Evolutionary conservation across 768 basidiomycete species (phyloP).

Genomic region (Tephrocybe sp.): DNA sequence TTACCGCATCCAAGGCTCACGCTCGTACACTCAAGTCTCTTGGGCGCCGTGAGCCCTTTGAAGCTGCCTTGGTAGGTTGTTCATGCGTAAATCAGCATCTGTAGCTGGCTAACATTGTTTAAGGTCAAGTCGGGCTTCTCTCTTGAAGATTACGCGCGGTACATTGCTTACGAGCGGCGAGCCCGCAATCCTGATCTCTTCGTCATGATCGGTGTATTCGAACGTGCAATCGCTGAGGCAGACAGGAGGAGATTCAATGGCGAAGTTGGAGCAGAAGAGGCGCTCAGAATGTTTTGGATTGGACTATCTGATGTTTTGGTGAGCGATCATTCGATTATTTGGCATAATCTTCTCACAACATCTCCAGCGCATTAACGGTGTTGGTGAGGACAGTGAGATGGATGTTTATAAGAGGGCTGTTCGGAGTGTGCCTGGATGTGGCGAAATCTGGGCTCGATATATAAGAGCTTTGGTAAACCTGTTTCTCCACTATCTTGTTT

Average conservation of each 20-base stretch:
- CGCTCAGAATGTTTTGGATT: constrained; percentile 67
- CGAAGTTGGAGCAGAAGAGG: constrained; percentile 57
- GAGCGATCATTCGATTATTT: constrained; percentile 20
- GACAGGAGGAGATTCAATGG: constrained; percentile 57
- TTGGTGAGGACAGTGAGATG: constrained; percentile 40
- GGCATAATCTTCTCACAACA: background rate
- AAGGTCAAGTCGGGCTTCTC: constrained; percentile 42
- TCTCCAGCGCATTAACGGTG: constrained; percentile 48
- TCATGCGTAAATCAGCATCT: background rate
- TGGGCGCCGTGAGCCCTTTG: constrained; percentile 63
- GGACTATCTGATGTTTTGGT: constrained; percentile 75
- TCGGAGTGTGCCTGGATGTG: constrained; percentile 73
- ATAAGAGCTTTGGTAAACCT: constrained; percentile 64
- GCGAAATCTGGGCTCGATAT: constrained; percentile 79
- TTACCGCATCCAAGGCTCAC: constrained; percentile 75
- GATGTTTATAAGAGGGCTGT: constrained; percentile 55
- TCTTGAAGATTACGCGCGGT: constrained; percentile 61
- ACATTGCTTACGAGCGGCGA: constrained; percentile 62
- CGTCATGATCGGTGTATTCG: constrained; percentile 60
- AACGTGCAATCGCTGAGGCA: constrained; percentile 75
- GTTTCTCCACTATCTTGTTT: background rate
- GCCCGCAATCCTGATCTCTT: constrained; percentile 59
- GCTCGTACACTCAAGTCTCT: constrained; percentile 59
- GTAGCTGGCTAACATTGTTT: background rate
- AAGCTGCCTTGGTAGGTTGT: constrained; percentile 55